phyloP scores from a whole-genome alignment of 345 rosid species.

The Litchi chinensis region DNA sequence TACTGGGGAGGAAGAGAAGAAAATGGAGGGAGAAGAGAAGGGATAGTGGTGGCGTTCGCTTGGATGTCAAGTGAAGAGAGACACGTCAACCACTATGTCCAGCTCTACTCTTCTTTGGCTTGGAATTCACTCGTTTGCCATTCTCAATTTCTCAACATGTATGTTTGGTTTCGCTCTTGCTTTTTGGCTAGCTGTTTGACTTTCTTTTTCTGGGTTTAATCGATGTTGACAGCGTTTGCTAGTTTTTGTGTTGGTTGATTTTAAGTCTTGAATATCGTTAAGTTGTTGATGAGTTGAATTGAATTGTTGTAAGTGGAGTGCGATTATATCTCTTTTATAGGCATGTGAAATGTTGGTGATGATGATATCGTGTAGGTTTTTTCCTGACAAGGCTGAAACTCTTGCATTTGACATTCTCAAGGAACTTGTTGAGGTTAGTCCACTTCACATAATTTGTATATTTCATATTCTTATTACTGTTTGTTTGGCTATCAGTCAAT shows the following conservation, averaged over 20 bases:
- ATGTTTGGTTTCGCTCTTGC: not conserved
- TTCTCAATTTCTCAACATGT: conserved; percentile 84
- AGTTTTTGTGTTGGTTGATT: too few relatives aligned
- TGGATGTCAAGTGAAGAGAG: conserved; percentile 89
- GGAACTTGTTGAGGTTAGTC: conserved; percentile 65
- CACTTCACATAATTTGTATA: not conserved
- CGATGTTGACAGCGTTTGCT: not conserved
- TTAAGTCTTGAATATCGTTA: too few relatives aligned
- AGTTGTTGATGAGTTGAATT: too few relatives aligned
- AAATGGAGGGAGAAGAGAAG: conserved; percentile 46
- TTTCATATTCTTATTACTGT: not conserved
- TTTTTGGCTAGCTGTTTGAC: not conserved
- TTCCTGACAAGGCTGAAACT: conserved; percentile 75
- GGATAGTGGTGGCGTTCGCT: conserved; percentile 73
- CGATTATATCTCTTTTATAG: not conserved
- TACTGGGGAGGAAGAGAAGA: conserved; percentile 75
- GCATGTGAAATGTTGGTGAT: not conserved
- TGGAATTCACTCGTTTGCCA: conserved; percentile 88
- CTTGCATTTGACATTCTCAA: conserved; percentile 64
- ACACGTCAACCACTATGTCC: conserved; percentile 61
- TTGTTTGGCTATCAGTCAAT: not conserved
- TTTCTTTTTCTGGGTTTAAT: not conserved
- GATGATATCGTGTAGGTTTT: conserved; percentile 57
- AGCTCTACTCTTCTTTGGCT: conserved; percentile 68
- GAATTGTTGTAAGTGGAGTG: not conserved